Evolutionary conservation across 208 protist species (phyloP), one percentile per base, ranked within the genome.

Genomic region (Leishmania lainsoni): DNA sequence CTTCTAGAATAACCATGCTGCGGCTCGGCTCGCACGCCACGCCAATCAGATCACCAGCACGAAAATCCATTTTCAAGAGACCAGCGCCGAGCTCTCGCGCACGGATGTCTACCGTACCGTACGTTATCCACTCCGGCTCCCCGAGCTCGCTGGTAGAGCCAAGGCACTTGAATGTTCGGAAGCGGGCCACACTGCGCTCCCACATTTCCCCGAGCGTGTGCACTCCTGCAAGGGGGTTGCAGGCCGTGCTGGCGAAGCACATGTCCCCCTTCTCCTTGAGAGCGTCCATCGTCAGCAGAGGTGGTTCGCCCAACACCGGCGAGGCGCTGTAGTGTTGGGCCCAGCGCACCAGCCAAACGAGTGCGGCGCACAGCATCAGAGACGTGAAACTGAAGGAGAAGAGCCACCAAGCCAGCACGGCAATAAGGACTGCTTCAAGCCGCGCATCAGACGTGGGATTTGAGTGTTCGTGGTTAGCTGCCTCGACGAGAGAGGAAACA

Each of bases 21-120:
- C 79, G 76, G 72, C 86, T 90, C 20, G 93, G 89, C 75, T 94
- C 91, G 80, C 89, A 93, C 69, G 92, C 87, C 16, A 98, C 91
- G 5, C 93, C 95, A 56, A 98, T 90, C 29, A 92, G 79, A 73
- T 96, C 92, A n/a, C 95, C 95, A 2, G 83, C 84, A 22, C 63
- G 70, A 56, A 95, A 80, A 39, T 93, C 92, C 29, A 94, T 79
- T 45, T 88, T 75, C 20, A 87, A 61, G 54, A 98, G 86, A 2
- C 92, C 95, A 32, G 88, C 84, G n/a, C 87, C 93, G 26, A 98
- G 80, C n/a, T 95, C 91, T 22, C 88, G 84, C 42, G 89, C 92
- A 2, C 87, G 88, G 52, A 83, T 82, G 71, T 96, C 93, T 26
- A 94, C 92, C 5, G 86, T 84, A 22, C 78, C 90, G 81, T 91